A percentile compares a stretch with the other conserved stretches of the same genome.
Evolutionary conservation across 208 protist species (phyloP).

Genomic region (Leishmania aethiopica): DNA sequence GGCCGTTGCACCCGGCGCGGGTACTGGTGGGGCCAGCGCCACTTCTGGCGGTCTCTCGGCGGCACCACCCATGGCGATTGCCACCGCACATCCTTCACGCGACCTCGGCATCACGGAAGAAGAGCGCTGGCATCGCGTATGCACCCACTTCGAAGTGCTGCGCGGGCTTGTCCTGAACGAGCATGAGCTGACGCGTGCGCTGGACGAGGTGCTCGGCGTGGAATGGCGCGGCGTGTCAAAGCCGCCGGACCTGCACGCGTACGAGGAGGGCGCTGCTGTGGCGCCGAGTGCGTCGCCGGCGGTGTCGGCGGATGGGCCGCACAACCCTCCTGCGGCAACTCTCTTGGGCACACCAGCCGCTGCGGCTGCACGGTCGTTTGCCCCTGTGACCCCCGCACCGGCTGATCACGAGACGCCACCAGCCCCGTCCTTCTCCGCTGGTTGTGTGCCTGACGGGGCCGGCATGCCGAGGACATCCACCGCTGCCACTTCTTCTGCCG

Average conservation of each 20-base stretch:
- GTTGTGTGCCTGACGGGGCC: neutral
- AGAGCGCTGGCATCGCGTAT: constrained; percentile 54
- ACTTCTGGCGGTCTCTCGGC: neutral
- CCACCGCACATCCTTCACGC: neutral
- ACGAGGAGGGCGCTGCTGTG: neutral
- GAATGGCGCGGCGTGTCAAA: constrained; percentile 36
- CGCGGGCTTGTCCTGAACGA: constrained; percentile 42
- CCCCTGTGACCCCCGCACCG: constrained; percentile 15
- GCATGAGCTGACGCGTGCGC: constrained; percentile 40
- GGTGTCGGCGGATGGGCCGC: neutral
- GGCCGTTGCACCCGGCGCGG: neutral
- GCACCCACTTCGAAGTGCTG: constrained; percentile 36
- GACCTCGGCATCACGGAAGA: constrained; percentile 16
- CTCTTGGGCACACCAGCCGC: neutral
- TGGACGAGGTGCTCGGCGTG: constrained; percentile 40
- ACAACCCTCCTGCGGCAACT: neutral
- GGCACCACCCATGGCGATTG: neutral
- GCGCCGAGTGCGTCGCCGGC: neutral
- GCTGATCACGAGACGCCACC: constrained; percentile 7
- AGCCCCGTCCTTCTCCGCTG: neutral
- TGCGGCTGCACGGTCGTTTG: neutral
- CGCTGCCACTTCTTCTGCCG: neutral
- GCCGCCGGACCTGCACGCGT: neutral
- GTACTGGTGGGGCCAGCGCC: neutral
- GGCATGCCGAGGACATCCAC: neutral